phyloP scores from a whole-genome alignment of 2,329 filamentous ascomycete species.

The Stagonosporopsis chrysanthemi region DNA sequence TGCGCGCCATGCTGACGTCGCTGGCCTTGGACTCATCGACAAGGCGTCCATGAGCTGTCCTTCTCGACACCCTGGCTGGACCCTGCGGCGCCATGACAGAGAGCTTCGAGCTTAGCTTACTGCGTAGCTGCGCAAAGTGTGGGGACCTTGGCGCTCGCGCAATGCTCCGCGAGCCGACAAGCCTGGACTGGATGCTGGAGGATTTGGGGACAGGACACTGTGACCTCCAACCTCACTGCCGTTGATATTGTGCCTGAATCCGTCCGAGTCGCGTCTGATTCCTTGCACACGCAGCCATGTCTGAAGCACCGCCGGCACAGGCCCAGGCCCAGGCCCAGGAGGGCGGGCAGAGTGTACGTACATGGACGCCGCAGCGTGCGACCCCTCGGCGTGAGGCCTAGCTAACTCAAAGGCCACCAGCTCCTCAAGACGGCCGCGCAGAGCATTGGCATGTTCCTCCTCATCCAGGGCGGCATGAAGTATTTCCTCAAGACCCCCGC shows the following conservation, averaged over 20 bases:
- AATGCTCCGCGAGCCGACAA: not conserved
- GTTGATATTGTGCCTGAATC: not conserved
- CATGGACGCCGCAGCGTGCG: not conserved
- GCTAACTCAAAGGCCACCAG: conserved; percentile 34
- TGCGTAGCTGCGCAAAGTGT: not conserved
- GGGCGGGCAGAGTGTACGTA: conserved; percentile 36
- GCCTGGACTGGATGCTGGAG: not conserved
- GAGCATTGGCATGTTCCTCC: conserved; percentile 66
- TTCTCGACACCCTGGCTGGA: conserved; percentile 31
- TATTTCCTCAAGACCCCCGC: conserved; percentile 55
- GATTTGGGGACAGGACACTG: conserved; percentile 16
- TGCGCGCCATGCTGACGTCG: no score
- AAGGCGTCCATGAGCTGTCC: conserved; percentile 9
- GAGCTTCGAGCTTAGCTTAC: no score
- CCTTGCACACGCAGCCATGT: conserved; percentile 35
- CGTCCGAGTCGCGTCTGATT: conserved; percentile 3
- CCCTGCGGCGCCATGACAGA: not conserved
- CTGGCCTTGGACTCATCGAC: not conserved
- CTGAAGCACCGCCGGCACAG: conserved; percentile 41
- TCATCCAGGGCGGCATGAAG: conserved; percentile 64
- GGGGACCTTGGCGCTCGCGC: conserved; percentile 1
- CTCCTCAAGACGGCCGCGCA: conserved; percentile 56
- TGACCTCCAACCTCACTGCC: conserved; percentile 3
- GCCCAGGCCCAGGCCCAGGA: conserved; percentile 30
- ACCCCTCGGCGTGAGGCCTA: conserved; percentile 1